phyloP scores from a whole-genome alignment of 2,329 filamentous ascomycete genomes.

The Alternaria novae-zelandiae region DNA sequence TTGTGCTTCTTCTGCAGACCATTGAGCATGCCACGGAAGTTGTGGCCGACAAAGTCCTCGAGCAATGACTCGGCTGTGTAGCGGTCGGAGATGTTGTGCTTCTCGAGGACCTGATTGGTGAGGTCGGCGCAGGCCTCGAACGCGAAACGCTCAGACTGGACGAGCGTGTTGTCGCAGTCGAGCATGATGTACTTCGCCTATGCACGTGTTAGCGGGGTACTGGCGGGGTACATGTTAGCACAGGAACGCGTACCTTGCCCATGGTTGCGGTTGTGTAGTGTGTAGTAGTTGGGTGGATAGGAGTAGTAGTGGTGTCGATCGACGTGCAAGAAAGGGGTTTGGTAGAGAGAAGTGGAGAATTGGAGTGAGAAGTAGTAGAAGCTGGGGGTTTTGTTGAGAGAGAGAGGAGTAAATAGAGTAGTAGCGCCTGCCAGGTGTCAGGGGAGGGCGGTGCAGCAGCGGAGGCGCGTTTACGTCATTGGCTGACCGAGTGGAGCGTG shows the following conservation, averaged over 20 bases:
- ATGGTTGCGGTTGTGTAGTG: conserved; percentile 31
- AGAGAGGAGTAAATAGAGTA: conserved; percentile 30
- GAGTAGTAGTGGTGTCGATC: conserved; percentile 25
- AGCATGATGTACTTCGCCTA: conserved; percentile 59
- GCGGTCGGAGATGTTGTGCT: conserved; percentile 66
- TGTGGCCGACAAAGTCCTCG: conserved; percentile 87
- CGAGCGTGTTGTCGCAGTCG: conserved; percentile 84
- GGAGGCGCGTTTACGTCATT: conserved; percentile 31
- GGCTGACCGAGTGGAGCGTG: conserved; percentile 18
- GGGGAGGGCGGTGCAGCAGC: conserved; percentile 21
- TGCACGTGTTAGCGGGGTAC: conserved; percentile 24
- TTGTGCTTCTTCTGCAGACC: conserved; percentile 76
- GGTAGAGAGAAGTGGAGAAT: conserved; percentile 8
- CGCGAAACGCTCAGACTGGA: conserved; percentile 86
- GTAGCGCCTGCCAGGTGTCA: conserved; percentile 36
- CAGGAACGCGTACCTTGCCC: conserved; percentile 35
- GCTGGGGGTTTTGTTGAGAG: conserved; percentile 30
- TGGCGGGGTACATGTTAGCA: conserved; percentile 19
- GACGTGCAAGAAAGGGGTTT: conserved; percentile 7
- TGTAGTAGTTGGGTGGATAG: conserved; percentile 9
- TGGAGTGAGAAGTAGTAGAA: conserved; percentile 13
- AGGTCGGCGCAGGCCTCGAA: conserved; percentile 91
- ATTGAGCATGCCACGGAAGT: conserved; percentile 90
- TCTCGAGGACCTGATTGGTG: conserved; percentile 81
- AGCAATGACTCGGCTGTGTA: conserved; percentile 84